These are phyloP conservation scores for Euphorbia celastroides DNA, from an alignment of 441 rosid species.

Conservation along the genomic window DNA sequence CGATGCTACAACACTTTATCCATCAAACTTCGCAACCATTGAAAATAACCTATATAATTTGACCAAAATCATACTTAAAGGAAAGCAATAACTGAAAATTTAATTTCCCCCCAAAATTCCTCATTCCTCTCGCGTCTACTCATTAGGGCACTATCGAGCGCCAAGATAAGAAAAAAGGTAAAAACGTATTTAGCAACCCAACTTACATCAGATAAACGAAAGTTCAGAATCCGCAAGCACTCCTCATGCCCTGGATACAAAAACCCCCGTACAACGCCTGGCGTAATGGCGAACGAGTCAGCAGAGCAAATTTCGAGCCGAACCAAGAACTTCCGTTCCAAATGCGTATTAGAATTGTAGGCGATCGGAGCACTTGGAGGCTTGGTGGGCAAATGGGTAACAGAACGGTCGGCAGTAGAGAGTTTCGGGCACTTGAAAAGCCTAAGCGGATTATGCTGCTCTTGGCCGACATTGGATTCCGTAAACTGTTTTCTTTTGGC, in stretches of 20 bases:
- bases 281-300: slow-evolving; percentile 70
- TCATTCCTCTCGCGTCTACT: not conserved
- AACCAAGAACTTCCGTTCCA: slow-evolving; percentile 46
- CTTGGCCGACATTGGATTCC: slow-evolving; percentile 24
- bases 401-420: slow-evolving; percentile 18
- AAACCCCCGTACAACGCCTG: slow-evolving; percentile 41
- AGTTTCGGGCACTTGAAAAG: slow-evolving; percentile 71
- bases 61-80: not conserved
- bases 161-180: not conserved
- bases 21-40: not conserved
- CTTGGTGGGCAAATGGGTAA: slow-evolving; percentile 14
- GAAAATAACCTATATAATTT: not conserved
- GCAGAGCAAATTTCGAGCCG: slow-evolving; percentile 85
- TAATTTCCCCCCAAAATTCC: not conserved
- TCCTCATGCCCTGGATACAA: slow-evolving; percentile 54
- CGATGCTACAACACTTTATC: not conserved
- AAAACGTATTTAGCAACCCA: not conserved
- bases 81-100: not conserved
- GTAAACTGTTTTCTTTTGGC: slow-evolving; percentile 52
- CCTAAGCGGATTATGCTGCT: slow-evolving; percentile 38
- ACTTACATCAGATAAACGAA: slow-evolving; percentile 54
- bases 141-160: slow-evolving; percentile 5
- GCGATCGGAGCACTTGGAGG: slow-evolving; percentile 15
- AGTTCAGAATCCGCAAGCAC: slow-evolving; percentile 42
- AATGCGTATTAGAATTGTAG: slow-evolving; percentile 18